These are phyloP conservation scores for Sanghuangporus weigelae DNA, from an alignment of 1,284 basidiomycete genomes.

Conservation along the genomic window DNA sequence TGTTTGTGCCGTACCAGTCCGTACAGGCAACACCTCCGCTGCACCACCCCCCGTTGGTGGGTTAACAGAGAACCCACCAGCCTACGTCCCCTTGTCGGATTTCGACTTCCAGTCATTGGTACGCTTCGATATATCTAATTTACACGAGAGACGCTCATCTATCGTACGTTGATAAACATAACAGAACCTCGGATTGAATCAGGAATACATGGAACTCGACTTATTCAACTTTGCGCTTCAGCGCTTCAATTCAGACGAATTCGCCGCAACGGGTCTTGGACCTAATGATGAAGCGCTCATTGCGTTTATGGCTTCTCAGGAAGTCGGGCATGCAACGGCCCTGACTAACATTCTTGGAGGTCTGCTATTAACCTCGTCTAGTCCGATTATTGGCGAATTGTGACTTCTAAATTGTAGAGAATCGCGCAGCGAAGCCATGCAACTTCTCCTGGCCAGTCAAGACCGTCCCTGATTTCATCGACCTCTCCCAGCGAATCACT, in stretches of 20 bases:
- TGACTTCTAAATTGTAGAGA: not conserved
- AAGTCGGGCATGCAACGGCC: slow-evolving; percentile 47
- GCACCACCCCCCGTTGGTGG: slow-evolving; percentile 34
- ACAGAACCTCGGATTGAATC: slow-evolving; percentile 51
- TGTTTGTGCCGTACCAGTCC: not conserved
- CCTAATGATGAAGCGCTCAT: slow-evolving; percentile 50
- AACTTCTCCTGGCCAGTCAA: slow-evolving; percentile 58
- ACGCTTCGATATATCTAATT: slow-evolving; percentile 13
- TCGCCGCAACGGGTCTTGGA: slow-evolving; percentile 49
- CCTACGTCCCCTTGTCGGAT: slow-evolving; percentile 45
- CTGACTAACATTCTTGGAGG: slow-evolving; percentile 46
- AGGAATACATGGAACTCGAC: slow-evolving; percentile 60
- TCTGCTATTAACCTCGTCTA: slow-evolving; percentile 8
- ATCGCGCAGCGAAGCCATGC: slow-evolving; percentile 43
- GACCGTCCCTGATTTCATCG: slow-evolving; percentile 54
- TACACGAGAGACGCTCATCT: not conserved
- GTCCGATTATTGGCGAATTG: not conserved
- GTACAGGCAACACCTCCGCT: not conserved
- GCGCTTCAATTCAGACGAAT: slow-evolving; percentile 49
- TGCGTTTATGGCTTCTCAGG: slow-evolving; percentile 55
- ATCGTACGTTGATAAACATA: not conserved
- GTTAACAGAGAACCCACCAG: slow-evolving; percentile 35
- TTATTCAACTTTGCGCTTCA: slow-evolving; percentile 58
- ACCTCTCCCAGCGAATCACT: slow-evolving; percentile 55
- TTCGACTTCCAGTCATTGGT: slow-evolving; percentile 61